Evolutionary conservation across 352 stramenopile species (phyloP).

Genomic region (Proteromonas lacertae): DNA sequence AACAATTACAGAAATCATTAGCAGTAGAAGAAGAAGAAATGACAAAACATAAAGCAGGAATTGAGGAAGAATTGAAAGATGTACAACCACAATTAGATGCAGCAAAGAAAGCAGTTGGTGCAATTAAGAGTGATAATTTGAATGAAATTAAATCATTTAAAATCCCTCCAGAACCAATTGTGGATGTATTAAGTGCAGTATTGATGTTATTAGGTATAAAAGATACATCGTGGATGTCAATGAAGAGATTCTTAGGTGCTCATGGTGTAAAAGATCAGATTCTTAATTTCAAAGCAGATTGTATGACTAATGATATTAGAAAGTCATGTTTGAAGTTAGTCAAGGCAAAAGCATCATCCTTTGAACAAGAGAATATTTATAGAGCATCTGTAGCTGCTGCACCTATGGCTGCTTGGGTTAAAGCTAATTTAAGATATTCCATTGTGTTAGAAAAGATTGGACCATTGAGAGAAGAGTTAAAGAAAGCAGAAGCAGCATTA

Average conservation of each 20-base stretch:
- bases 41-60: constrained; percentile 41
- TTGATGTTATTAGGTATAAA: constrained; percentile 70
- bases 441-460: constrained; percentile 76
- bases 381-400: constrained; percentile 59
- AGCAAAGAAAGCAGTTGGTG: constrained; percentile 41
- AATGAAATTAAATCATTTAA: constrained; percentile 74
- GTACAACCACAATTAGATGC: constrained; percentile 56
- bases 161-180: constrained; percentile 63
- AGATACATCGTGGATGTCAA: constrained; percentile 70
- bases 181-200: constrained; percentile 61
- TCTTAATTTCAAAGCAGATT: constrained; percentile 60
- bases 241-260: constrained; percentile 80
- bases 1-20: constrained; percentile 50
- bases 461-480: constrained; percentile 46
- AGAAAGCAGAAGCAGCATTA: constrained; percentile 38
- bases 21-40: constrained; percentile 47
- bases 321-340: constrained; percentile 56
- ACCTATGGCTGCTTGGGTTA: constrained; percentile 66
- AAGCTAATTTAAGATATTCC: constrained; percentile 66
- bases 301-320: constrained; percentile 47
- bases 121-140: constrained; percentile 67
- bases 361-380: constrained; percentile 66
- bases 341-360: constrained; percentile 52
- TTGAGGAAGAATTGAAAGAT: constrained; percentile 50
- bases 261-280: constrained; percentile 77